Base-by-base conservation (phyloP, 1,284 basidiomycete genomes). In the Fomitopsis palustris region DNA sequence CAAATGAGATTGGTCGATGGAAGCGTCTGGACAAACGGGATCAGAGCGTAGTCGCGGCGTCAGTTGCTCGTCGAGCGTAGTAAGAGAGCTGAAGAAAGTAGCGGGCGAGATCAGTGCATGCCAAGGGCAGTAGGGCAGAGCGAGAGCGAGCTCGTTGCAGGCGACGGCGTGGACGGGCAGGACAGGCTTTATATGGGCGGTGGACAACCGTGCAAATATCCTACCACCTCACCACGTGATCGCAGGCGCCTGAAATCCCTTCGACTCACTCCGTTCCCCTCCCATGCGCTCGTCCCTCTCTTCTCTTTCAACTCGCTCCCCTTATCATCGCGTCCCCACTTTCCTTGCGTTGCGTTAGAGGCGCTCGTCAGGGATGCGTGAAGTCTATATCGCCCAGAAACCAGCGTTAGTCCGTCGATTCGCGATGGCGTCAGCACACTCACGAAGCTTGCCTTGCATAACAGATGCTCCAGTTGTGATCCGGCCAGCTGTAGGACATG, bases 101-200 rank as follows among this genome's bases (percentile, higher is more conserved):
- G 29, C 29, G 21, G 2, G 29, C 21, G 53, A 10, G 33, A n/a
- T 45, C 31, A 45, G 31, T 10, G 47, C 57, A 53, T 54, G 41
- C 37, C 2, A 37, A 9, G 41, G 52, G 25, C 33, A 37, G 57
- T 35, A 16, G 57, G 38, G 42, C 31, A 42, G 6, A 53, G 38
- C 54, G 54, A 59, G 53, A 45, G 53, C 57, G 41, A 47, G 57
- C 57, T 54, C 33, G 53, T 54, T 53, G 53, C 25, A 52, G 43
- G 39, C 19, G 57, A n/a, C 57, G 57, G 54, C 53, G 37, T 39
- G 52, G 38, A 49, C 38, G 31, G 21, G 12, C 52, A 19, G 52
- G 38, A 49, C 38, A 41, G 31, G 12, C 52, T 54, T 58, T 59
- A 59, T 59, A 59, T 55, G 57, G 57, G 25, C 53, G 53, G 53